These are phyloP conservation scores for Colletotrichum tofieldiae DNA, from an alignment of 2,329 filamentous ascomycete genomes.

Conservation along the genomic window DNA sequence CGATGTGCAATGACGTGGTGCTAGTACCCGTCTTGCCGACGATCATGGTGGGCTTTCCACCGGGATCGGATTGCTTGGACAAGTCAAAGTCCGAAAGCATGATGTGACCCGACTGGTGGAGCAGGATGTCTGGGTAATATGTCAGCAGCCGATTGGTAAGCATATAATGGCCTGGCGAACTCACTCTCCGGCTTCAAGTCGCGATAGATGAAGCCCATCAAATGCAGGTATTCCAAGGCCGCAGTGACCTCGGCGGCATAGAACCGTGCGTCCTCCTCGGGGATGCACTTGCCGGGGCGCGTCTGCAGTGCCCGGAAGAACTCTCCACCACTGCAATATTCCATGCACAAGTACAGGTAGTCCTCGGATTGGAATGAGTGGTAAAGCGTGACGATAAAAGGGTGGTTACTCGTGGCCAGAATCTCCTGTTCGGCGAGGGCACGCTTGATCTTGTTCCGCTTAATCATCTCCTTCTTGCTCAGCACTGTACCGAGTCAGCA, in stretches of 20 bases:
- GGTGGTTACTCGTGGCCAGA: conserved; percentile 97
- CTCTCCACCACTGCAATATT: conserved; percentile 98
- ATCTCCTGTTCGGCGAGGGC: conserved; percentile 98
- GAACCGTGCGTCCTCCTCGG: conserved; percentile 96
- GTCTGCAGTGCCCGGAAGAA: conserved; percentile 98
- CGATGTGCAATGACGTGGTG: conserved; percentile 91
- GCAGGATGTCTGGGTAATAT: conserved; percentile 81
- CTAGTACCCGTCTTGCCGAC: conserved; percentile 90
- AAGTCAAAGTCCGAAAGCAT: conserved; percentile 99
- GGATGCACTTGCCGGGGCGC: conserved; percentile 95
- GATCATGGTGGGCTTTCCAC: conserved; percentile 98
- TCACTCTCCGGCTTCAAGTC: conserved; percentile 98
- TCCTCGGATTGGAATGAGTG: conserved; percentile 99
- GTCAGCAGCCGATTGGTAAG: conserved; percentile 40
- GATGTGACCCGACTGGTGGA: conserved; percentile 99
- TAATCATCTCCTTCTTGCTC: conserved; percentile 99
- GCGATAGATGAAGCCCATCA: conserved; percentile 99
- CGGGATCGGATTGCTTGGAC: conserved; percentile 96
- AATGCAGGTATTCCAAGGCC: conserved; percentile 93
- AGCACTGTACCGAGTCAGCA: conserved; percentile 76
- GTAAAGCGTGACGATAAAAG: conserved; percentile 98
- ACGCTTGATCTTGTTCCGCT: conserved; percentile 99
- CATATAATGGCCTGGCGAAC: conserved; percentile 54
- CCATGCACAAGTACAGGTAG: conserved; percentile 99
- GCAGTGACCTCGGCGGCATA: conserved; percentile 98